These are phyloP conservation scores for Yarrowia osloensis DNA, from an alignment of 805 yeast species.

Conservation along the genomic window DNA sequence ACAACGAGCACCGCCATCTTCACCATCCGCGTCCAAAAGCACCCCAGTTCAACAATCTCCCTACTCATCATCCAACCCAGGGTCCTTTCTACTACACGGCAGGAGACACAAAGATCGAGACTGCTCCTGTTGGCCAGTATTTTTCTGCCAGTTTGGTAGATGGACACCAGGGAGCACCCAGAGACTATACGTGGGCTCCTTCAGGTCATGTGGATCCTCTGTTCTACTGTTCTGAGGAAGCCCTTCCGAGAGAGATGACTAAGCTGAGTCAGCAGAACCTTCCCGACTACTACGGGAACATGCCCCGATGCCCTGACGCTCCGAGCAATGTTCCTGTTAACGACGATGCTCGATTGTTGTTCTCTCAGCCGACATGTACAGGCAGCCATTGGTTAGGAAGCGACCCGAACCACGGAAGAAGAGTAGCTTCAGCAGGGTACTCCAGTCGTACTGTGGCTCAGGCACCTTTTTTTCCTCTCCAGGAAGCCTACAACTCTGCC, in stretches of 20 bases:
- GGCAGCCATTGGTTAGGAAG: background rate
- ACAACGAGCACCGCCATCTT: background rate
- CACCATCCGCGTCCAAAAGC: constrained; percentile 1
- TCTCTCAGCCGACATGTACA: background rate
- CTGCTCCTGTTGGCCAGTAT: background rate
- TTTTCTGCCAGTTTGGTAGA: background rate
- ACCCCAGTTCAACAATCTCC: background rate
- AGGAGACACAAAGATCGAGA: background rate
- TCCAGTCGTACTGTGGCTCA: too few relatives aligned
- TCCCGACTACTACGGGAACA: background rate
- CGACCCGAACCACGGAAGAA: background rate
- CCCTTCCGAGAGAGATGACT: too few relatives aligned
- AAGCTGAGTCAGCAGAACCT: background rate
- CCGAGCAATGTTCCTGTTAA: background rate
- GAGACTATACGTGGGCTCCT: background rate
- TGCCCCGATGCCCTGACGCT: background rate
- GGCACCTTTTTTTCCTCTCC: too few relatives aligned
- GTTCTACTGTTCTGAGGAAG: background rate
- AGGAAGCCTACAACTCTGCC: too few relatives aligned
- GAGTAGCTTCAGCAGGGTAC: background rate
- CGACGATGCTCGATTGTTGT: background rate
- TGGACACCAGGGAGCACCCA: background rate
- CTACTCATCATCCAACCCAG: background rate
- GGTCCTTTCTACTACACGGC: background rate
- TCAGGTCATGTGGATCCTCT: background rate